These are phyloP conservation scores for Cronartium quercuum DNA, from an alignment of 1,284 basidiomycete genomes.

Conservation along the genomic window DNA sequence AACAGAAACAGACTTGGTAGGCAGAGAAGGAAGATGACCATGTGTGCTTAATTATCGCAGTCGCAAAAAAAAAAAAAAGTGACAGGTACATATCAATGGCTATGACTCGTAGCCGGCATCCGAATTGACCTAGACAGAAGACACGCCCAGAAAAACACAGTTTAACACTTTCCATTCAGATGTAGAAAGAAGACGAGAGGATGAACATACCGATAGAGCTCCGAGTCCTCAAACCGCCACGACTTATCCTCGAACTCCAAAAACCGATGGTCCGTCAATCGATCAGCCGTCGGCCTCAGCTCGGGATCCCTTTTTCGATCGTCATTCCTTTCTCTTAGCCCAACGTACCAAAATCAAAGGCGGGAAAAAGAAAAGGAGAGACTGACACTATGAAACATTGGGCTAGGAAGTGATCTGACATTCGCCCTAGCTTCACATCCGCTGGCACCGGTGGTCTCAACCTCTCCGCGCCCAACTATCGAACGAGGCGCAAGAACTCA, in stretches of 20 bases:
- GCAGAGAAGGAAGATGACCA: too few species aligned
- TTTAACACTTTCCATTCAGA: neutral
- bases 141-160: too few species aligned
- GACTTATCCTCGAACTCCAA: constrained; percentile 61
- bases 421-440: constrained; percentile 65
- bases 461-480: constrained; percentile 70
- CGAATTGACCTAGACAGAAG: too few species aligned
- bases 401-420: constrained; percentile 77
- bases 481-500: neutral
- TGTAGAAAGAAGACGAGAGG: neutral
- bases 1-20: too few species aligned
- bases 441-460: constrained; percentile 81
- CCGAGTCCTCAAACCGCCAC: constrained; percentile 60
- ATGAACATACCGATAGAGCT: constrained; percentile 41
- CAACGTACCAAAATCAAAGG: neutral
- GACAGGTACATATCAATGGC: too few species aligned
- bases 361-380: neutral
- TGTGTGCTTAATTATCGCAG: too few species aligned
- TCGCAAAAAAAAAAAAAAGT: too few species aligned
- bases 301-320: constrained; percentile 64
- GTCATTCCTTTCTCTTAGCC: too few species aligned
- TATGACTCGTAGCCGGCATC: too few species aligned
- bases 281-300: constrained; percentile 72
- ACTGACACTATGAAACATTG: constrained; percentile 83
- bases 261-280: constrained; percentile 78